phyloP scores from a whole-genome alignment of 2,329 filamentous ascomycete species.

The Verticillium zaregamsianum region DNA sequence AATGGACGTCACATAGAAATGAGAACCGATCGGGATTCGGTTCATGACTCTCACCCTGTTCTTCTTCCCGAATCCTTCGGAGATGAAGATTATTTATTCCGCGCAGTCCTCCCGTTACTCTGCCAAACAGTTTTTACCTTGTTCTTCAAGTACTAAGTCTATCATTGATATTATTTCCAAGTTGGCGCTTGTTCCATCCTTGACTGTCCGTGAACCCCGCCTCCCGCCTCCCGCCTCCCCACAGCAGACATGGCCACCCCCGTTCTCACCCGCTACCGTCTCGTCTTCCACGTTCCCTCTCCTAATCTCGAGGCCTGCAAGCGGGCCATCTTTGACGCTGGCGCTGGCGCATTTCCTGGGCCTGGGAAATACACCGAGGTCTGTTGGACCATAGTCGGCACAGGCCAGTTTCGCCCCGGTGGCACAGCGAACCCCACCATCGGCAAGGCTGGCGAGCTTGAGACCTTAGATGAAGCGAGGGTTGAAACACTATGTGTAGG shows the following conservation, averaged over 20 bases:
- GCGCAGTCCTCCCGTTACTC: neutral
- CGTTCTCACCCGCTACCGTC: constrained; percentile 8
- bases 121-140: no score
- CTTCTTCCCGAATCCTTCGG: neutral
- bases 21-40: neutral
- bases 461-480: constrained; percentile 55
- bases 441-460: constrained; percentile 51
- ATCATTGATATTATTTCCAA: no score
- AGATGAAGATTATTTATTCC: neutral
- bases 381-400: constrained; percentile 48
- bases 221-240: no score
- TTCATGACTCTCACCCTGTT: neutral
- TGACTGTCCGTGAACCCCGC: no score
- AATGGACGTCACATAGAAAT: neutral
- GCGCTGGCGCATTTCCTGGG: constrained; percentile 49
- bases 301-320: constrained; percentile 45
- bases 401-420: constrained; percentile 63
- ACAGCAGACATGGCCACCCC: neutral
- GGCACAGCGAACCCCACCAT: constrained; percentile 59
- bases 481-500: constrained; percentile 62
- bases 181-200: no score
- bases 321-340: constrained; percentile 51
- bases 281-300: constrained; percentile 48
- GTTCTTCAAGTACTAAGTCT: no score
- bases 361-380: constrained; percentile 52